Evolutionary conservation across 345 rosid species (phyloP).

Genomic region (Hevea brasiliensis): DNA sequence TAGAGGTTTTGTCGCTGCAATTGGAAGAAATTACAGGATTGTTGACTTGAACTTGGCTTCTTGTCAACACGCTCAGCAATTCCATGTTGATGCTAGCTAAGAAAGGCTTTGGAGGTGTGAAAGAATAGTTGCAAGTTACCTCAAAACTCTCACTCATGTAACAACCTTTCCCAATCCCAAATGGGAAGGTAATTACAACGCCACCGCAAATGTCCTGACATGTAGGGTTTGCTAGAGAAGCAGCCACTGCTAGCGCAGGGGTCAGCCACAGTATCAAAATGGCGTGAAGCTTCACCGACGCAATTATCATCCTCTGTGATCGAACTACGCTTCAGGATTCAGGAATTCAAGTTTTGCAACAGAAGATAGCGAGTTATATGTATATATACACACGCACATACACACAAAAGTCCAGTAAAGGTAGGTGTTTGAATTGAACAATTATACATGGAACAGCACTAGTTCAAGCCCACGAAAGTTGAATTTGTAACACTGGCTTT

Average conservation of each 20-base stretch:
- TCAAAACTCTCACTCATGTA: neutral
- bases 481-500: too few relatives aligned
- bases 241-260: neutral
- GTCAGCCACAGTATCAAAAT: neutral
- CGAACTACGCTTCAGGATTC: too few relatives aligned
- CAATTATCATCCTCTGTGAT: too few relatives aligned
- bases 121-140: neutral
- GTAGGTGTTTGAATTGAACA: too few relatives aligned
- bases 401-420: too few relatives aligned
- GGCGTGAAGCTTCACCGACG: neutral
- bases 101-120: neutral
- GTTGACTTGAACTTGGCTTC: neutral
- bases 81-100: conserved; percentile 16
- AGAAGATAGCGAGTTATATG: too few relatives aligned
- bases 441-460: too few relatives aligned
- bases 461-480: too few relatives aligned
- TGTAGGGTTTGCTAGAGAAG: too few relatives aligned
- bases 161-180: conserved; percentile 12
- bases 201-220: neutral
- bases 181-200: neutral
- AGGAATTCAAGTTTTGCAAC: too few relatives aligned
- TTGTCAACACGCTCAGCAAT: neutral
- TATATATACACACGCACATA: too few relatives aligned
- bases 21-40: neutral
- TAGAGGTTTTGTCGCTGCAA: neutral